These are phyloP conservation scores for Aspergillus aculeatinus DNA, from an alignment of 2,329 filamentous ascomycete genomes.

Conservation along the genomic window DNA sequence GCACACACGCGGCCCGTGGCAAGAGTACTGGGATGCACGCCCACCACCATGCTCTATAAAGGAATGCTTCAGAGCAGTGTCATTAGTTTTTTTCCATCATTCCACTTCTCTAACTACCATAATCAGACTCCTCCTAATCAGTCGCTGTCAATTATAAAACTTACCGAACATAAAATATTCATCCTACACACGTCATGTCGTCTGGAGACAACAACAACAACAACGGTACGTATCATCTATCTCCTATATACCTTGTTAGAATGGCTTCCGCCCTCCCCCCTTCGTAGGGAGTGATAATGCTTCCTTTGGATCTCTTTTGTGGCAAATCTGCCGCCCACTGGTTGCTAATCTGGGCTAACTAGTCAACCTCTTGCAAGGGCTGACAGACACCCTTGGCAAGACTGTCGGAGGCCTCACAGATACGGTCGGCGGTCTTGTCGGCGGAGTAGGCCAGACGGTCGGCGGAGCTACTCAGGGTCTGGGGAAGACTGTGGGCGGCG, in stretches of 20 bases:
- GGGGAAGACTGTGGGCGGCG: slow-evolving; percentile 33
- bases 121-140: background rate
- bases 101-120: background rate
- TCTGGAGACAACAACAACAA: slow-evolving; percentile 5
- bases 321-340: background rate
- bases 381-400: slow-evolving; percentile 6
- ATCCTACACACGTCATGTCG: background rate
- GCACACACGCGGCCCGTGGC: slow-evolving; percentile 4
- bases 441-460: slow-evolving; percentile 28
- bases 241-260: background rate
- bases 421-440: slow-evolving; percentile 13
- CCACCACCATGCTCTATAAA: background rate
- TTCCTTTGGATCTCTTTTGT: background rate
- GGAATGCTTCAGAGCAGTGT: background rate
- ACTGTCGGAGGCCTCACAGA: slow-evolving; percentile 25
- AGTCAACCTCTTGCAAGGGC: slow-evolving; percentile 7
- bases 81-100: background rate
- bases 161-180: too few species aligned
- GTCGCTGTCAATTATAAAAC: background rate
- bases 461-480: slow-evolving; percentile 31
- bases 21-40: background rate
- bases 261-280: background rate
- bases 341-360: slow-evolving; percentile 6
- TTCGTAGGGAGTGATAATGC: background rate
- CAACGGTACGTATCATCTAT: slow-evolving; percentile 4